Conservation (phyloP, 768 basidiomycete genomes). For the Trametes cubensis region DNA sequence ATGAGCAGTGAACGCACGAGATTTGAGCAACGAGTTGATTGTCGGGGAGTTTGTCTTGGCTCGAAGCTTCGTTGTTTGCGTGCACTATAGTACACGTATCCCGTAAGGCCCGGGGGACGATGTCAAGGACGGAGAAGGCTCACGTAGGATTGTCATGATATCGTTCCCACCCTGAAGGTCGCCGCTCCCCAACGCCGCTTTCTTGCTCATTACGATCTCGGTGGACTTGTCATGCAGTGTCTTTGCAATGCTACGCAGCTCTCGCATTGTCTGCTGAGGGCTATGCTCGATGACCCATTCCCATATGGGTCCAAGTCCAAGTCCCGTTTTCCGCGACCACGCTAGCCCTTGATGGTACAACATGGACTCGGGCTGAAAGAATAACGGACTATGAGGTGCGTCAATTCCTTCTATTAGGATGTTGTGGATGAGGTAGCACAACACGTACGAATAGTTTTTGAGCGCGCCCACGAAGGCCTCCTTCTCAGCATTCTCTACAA, state of each 20-base stretch:
- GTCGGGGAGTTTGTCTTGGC: constrained; percentile 27
- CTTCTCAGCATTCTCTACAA: background rate
- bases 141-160: constrained; percentile 50
- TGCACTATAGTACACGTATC: constrained; percentile 34
- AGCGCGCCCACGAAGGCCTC: constrained; percentile 9
- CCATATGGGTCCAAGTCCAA: constrained; percentile 44
- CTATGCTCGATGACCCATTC: constrained; percentile 45
- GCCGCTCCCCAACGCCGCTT: constrained; percentile 30
- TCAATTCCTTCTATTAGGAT: too few relatives aligned
- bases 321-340: constrained; percentile 43
- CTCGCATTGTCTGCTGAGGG: constrained; percentile 42
- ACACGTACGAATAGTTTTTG: constrained; percentile 34
- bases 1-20: constrained; percentile 21
- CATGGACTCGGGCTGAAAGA: constrained; percentile 30
- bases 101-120: too few relatives aligned
- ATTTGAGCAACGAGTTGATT: constrained; percentile 45
- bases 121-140: constrained; percentile 12
- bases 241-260: constrained; percentile 47
- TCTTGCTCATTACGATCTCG: constrained; percentile 43
- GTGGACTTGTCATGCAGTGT: constrained; percentile 46
- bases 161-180: constrained; percentile 41
- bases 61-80: constrained; percentile 39
- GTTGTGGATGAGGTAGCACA: too few relatives aligned
- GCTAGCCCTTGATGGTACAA: constrained; percentile 47
- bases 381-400: background rate